A percentile compares a stretch with the other conserved stretches of the same genome.
Conservation (phyloP, 108 stramenopile species). For the Licmophora abbreviata region DNA sequence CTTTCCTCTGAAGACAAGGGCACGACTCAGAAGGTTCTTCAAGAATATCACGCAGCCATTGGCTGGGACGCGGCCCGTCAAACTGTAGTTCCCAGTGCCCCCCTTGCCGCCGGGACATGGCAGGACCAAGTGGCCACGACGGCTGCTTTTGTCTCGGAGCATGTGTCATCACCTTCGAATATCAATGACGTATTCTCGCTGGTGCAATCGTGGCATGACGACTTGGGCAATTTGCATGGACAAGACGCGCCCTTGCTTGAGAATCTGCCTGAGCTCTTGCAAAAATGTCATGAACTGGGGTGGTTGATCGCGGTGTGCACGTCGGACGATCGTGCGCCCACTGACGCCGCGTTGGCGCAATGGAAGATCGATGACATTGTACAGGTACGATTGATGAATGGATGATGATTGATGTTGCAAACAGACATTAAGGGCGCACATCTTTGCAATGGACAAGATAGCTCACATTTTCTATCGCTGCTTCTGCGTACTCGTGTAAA, state of each 20-base stretch:
- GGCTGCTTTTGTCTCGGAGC: slow-evolving; percentile 5
- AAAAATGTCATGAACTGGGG: slow-evolving; percentile 20
- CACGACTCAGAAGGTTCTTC: slow-evolving; percentile 10
- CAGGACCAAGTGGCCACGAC: slow-evolving; percentile 20
- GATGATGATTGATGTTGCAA: too few relatives aligned
- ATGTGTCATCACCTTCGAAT: too few relatives aligned
- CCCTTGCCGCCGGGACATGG: slow-evolving; percentile 41
- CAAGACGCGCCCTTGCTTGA: slow-evolving; percentile 35
- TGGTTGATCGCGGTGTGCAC: slow-evolving; percentile 37
- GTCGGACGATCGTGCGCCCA: slow-evolving; percentile 39
- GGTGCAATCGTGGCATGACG: slow-evolving; percentile 35
- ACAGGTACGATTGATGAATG: too few relatives aligned
- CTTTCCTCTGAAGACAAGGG: background rate
- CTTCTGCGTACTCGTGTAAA: background rate
- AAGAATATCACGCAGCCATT: slow-evolving; percentile 22
- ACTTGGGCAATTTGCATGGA: slow-evolving; percentile 37
- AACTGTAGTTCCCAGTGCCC: slow-evolving; percentile 32
- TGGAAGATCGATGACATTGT: slow-evolving; percentile 34
- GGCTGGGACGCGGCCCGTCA: slow-evolving; percentile 31
- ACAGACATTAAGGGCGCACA: too few relatives aligned
- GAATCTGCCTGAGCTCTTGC: slow-evolving; percentile 24
- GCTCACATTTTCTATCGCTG: too few relatives aligned
- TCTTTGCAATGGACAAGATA: too few relatives aligned
- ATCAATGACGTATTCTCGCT: slow-evolving; percentile 10
- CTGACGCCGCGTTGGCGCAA: slow-evolving; percentile 23